These are phyloP conservation scores for Fusarium falciforme DNA, from an alignment of 2,329 filamentous ascomycete species.

Conservation along the genomic window DNA sequence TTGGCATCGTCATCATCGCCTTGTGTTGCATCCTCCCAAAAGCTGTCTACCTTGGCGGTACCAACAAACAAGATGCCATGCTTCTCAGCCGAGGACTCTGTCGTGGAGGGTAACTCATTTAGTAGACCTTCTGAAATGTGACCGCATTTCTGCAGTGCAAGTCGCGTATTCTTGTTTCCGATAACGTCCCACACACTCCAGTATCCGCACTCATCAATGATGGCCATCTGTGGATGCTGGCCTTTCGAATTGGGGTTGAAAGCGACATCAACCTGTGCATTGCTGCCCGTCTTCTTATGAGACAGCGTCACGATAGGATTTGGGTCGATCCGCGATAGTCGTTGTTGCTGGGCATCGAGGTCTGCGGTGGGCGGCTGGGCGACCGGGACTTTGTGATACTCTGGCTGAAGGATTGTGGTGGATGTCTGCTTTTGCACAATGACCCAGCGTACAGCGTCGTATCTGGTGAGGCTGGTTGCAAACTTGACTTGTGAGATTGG, in stretches of 20 bases:
- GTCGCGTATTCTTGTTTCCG: conserved; percentile 50
- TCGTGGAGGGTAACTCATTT: conserved; percentile 46
- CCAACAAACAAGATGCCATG: conserved; percentile 60
- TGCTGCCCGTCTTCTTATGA: conserved; percentile 63
- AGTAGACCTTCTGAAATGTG: conserved; percentile 56
- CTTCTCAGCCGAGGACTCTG: conserved; percentile 48
- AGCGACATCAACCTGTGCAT: conserved; percentile 69
- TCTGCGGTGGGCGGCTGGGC: conserved; percentile 28
- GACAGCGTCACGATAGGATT: conserved; percentile 67
- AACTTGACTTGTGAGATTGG: conserved; percentile 65
- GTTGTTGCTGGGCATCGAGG: conserved; percentile 38
- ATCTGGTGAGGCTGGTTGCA: conserved; percentile 51
- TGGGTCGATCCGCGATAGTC: conserved; percentile 64
- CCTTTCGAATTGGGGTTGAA: conserved; percentile 67
- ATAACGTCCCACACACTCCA: conserved; percentile 77
- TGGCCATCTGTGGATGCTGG: conserved; percentile 70
- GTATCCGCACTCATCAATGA: conserved; percentile 72
- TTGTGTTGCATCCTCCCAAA: conserved; percentile 31
- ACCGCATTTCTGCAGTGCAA: conserved; percentile 54
- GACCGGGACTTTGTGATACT: conserved; percentile 56
- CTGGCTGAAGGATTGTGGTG: conserved; percentile 64
- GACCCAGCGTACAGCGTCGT: conserved; percentile 60
- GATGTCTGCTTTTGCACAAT: conserved; percentile 64
- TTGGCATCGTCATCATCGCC: conserved; percentile 12
- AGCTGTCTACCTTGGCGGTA: conserved; percentile 32